Evolutionary conservation across 1,139 yeast species (phyloP).

Genomic region (Lodderomyces beijingensis): DNA sequence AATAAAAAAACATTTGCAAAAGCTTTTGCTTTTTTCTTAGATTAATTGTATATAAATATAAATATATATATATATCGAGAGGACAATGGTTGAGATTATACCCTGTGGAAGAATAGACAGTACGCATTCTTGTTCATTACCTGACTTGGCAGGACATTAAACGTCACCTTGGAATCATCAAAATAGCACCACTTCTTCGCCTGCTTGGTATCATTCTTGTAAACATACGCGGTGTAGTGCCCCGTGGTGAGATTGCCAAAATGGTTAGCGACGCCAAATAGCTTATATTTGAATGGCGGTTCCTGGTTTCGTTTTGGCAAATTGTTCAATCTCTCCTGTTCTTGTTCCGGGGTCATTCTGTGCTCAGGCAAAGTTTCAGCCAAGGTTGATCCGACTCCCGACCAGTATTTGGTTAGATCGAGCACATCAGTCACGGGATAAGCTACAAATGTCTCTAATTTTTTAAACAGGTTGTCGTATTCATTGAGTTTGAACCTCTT

Average conservation of each 20-base stretch:
- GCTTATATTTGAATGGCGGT: constrained; percentile 74
- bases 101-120: constrained; percentile 61
- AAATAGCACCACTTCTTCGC: constrained; percentile 66
- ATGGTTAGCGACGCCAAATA: constrained; percentile 89
- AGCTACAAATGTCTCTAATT: constrained; percentile 57
- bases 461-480: constrained; percentile 44
- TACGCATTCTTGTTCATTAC: constrained; percentile 67
- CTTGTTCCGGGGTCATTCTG: constrained; percentile 23
- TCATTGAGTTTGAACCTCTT: constrained; percentile 62
- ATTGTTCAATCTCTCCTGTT: constrained; percentile 38
- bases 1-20: no score
- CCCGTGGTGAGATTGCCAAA: constrained; percentile 80
- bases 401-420: constrained; percentile 80
- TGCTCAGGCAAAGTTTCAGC: constrained; percentile 12
- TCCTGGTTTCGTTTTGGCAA: constrained; percentile 71
- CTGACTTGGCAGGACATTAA: constrained; percentile 34
- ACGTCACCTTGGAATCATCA: constrained; percentile 63
- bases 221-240: constrained; percentile 84
- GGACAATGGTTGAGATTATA: no score
- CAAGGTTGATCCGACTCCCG: constrained; percentile 40
- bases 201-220: constrained; percentile 39
- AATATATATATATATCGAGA: neutral
- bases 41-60: neutral
- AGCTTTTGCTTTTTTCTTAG: no score
- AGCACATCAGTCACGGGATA: constrained; percentile 56